These are phyloP conservation scores for Mariannaea elegans DNA, from an alignment of 2,329 filamentous ascomycete genomes.

Conservation along the genomic window DNA sequence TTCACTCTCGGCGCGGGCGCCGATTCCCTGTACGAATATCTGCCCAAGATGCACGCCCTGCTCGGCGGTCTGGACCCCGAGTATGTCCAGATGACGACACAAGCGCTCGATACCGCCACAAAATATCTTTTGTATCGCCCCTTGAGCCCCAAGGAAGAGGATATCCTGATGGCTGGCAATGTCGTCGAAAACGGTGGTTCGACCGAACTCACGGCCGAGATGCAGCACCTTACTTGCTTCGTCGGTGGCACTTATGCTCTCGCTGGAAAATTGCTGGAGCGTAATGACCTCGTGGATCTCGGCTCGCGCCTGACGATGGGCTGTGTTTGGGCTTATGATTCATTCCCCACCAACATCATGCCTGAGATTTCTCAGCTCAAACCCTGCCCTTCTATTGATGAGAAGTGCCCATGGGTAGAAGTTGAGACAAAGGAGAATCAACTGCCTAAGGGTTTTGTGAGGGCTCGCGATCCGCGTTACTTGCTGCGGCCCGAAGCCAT, in stretches of 20 bases:
- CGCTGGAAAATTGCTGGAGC: slow-evolving; percentile 67
- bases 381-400: slow-evolving; percentile 45
- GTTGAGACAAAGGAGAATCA: slow-evolving; percentile 33
- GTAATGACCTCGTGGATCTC: slow-evolving; percentile 55
- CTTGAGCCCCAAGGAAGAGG: slow-evolving; percentile 65
- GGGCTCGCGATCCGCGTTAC: slow-evolving; percentile 55
- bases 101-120: slow-evolving; percentile 68
- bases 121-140: slow-evolving; percentile 74
- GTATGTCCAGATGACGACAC: slow-evolving; percentile 72
- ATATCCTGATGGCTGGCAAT: slow-evolving; percentile 68
- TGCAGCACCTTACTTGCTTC: slow-evolving; percentile 75
- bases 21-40: slow-evolving; percentile 66
- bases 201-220: slow-evolving; percentile 45
- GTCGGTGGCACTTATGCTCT: slow-evolving; percentile 76
- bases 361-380: slow-evolving; percentile 57
- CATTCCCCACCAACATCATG: slow-evolving; percentile 62
- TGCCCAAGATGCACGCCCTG: slow-evolving; percentile 67
- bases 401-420: slow-evolving; percentile 48
- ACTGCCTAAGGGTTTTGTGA: slow-evolving; percentile 66
- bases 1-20: slow-evolving; percentile 57
- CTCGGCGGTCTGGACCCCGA: slow-evolving; percentile 71
- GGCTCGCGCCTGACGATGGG: slow-evolving; percentile 60
- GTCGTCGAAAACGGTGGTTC: slow-evolving; percentile 41
- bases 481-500: slow-evolving; percentile 60
- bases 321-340: slow-evolving; percentile 64